Base-by-base conservation (phyloP, 768 basidiomycete genomes). In the Russula abietina region DNA sequence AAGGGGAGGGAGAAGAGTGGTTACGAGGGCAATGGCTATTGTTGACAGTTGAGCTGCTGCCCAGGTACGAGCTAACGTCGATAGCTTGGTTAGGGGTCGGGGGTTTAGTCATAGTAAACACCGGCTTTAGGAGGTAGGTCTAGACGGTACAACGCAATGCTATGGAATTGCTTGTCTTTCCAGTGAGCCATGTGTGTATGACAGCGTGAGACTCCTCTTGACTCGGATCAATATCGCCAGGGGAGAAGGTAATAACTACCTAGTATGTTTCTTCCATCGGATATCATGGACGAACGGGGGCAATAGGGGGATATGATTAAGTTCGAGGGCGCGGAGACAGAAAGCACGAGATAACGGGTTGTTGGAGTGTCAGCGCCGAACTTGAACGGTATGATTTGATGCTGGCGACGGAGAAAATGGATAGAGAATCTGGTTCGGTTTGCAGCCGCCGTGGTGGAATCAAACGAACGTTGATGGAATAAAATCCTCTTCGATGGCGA, bases 381-480 rank as follows among this genome's bases (percentile, higher is more conserved):
- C 16, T 36, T 36, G 36, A 4, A 33, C 33, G 9, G 14, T 50
- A 53, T 17, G 39, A 28, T 50, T 50, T 64, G 30, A 49, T 49
- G 16, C 22, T 22, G 19, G 39, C 14, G 8, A 50, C 24, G 32
- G 46, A 17, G 19, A 38, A 28, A 41, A 4, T 24, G 28, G 24
- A 26, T 14, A 22, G 6, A 24, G 16, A 14, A 48, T 49, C 41
- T 50, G 60, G 62, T 59, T 64, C 62, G 62, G 58, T 64, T 55
- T 54, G 53, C 39, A 38, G 62, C 48, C 38, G 30, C 38, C 30
- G 12, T 43, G 10, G 48, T 55, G 53, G 53, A 55, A 24, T 38
- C 41, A 30, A 16, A 36, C 16, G 36, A 54, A 46, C 26, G 45
- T 51, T 36, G 43, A 49, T 59, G 46, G 55, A 59, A 41, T 17